Evolutionary conservation across 2,329 filamentous ascomycete species (phyloP), one percentile per base, ranked within the genome.

Genomic region (Fusarium verrucosum): DNA sequence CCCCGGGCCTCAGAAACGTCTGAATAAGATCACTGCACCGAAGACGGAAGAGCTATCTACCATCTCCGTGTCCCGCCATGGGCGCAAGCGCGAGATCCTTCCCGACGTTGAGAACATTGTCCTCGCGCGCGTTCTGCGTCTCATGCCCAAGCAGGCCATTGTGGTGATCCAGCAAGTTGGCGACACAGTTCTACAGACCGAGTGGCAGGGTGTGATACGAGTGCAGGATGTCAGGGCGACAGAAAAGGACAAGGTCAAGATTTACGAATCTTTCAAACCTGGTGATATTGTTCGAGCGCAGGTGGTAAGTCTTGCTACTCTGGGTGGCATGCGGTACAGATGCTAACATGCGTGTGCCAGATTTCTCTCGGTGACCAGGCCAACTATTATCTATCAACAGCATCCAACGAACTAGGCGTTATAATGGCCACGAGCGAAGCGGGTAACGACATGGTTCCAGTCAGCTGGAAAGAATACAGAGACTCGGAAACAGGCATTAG

Each of bases 381-480:
- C 46, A 96, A 92, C 72, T 99, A 98, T 76, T 99, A 97, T 76
- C 84, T 96, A n/a, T 91, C 89, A 23, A 99, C 95, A 2, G 92
- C 93, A 25, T 87, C 87, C 68, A 98, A 99, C 77, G 91, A 96
- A 75, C 83, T 96, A 36, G 95, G 95, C 4, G 94, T 98, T 57
- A 91, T 99, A 35, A 92, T 98, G 88, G 95, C 94, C 10, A 89
- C 87, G 69, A 96, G 92, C 74, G 92, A 96, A 75, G 86, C 85
- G 4, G 94, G 94, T 2, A 94, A 96, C 78, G 86, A 91, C 70
- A 96, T 98, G 93, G 90, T 91, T 72, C 94, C 95, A 3, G 86
- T 96, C 52, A 96, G 89, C 77, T 99, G 95, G 95, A 96, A 90
- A 80, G 94, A 98, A 79, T 96, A 96, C 80, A 86, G 87, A 73